Evolutionary conservation across 2,329 filamentous ascomycete species (phyloP).

Genomic region (Botryotinia globosa): DNA sequence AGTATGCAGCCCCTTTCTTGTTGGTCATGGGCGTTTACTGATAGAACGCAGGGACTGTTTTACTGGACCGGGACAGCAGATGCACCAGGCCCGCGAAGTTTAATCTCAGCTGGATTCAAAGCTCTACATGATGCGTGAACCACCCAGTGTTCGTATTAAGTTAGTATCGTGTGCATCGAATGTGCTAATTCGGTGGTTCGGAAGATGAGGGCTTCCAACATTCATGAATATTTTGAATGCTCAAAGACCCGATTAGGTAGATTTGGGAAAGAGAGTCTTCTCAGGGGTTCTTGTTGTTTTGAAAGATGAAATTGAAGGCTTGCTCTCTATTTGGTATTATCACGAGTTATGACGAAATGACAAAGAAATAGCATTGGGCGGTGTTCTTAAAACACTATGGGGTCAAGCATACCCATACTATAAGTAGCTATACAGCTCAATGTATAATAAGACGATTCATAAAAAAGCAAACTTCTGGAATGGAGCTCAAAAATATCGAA

Average conservation of each 20-base stretch:
- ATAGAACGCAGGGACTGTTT: constrained; percentile 60
- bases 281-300: neutral
- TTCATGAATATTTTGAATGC: neutral
- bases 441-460: constrained; percentile 16
- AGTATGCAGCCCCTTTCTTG: constrained; percentile 39
- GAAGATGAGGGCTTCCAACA: neutral
- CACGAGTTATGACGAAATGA: constrained; percentile 15
- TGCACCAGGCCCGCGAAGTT: constrained; percentile 55
- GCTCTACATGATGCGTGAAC: constrained; percentile 46
- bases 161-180: neutral
- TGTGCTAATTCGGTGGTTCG: neutral
- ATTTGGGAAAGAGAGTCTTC: neutral
- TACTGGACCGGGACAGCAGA: constrained; percentile 81
- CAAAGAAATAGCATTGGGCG: neutral
- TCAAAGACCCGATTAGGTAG: neutral
- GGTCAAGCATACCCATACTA: neutral
- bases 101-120: constrained; percentile 58
- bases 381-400: neutral
- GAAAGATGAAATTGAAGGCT: neutral
- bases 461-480: neutral
- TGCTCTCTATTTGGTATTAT: neutral
- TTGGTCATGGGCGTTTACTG: neutral
- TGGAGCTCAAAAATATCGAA: neutral
- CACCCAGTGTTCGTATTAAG: neutral
- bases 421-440: constrained; percentile 3